Evolutionary conservation across 495 filamentous ascomycete genomes (phyloP).

Genomic region (Xylaria grammica): DNA sequence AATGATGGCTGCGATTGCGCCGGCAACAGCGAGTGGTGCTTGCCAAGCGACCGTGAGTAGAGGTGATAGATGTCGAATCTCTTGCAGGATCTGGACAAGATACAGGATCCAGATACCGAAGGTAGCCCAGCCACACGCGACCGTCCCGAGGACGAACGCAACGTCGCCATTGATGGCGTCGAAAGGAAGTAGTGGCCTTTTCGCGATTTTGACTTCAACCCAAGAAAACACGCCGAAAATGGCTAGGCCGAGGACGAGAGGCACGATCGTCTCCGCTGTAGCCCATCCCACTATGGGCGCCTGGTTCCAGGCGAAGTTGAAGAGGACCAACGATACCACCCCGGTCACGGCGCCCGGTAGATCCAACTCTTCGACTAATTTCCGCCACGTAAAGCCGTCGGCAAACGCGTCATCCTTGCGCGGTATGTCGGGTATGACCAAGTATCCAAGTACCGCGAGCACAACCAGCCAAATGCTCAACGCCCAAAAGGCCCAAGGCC

Average conservation of each 20-base stretch:
- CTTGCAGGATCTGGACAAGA: slow-evolving; percentile 55
- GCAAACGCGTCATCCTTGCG: slow-evolving; percentile 23
- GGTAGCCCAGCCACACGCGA: slow-evolving; percentile 62
- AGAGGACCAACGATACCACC: slow-evolving; percentile 58
- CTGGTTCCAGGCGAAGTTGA: slow-evolving; percentile 68
- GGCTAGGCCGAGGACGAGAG: slow-evolving; percentile 59
- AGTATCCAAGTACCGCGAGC: slow-evolving; percentile 45
- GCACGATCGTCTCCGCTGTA: slow-evolving; percentile 52
- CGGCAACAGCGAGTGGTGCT: slow-evolving; percentile 45
- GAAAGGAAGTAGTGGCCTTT: slow-evolving; percentile 60
- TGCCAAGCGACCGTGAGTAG: slow-evolving; percentile 53
- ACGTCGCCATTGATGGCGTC: slow-evolving; percentile 52
- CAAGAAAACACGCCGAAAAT: slow-evolving; percentile 55
- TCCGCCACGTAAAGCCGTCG: slow-evolving; percentile 15
- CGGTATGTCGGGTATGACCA: slow-evolving; percentile 53
- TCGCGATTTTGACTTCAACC: slow-evolving; percentile 47
- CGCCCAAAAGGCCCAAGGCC: slow-evolving; percentile 70
- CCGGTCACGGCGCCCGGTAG: slow-evolving; percentile 54
- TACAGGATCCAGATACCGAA: slow-evolving; percentile 68
- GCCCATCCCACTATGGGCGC: slow-evolving; percentile 63
- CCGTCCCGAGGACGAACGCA: slow-evolving; percentile 59
- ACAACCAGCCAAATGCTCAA: slow-evolving; percentile 53
- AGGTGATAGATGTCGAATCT: slow-evolving; percentile 50
- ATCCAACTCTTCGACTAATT: slow-evolving; percentile 52
- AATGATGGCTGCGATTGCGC: slow-evolving; percentile 50